Evolutionary conservation across 108 stramenopile species (phyloP).

Genomic region (Cyclotella cryptica): DNA sequence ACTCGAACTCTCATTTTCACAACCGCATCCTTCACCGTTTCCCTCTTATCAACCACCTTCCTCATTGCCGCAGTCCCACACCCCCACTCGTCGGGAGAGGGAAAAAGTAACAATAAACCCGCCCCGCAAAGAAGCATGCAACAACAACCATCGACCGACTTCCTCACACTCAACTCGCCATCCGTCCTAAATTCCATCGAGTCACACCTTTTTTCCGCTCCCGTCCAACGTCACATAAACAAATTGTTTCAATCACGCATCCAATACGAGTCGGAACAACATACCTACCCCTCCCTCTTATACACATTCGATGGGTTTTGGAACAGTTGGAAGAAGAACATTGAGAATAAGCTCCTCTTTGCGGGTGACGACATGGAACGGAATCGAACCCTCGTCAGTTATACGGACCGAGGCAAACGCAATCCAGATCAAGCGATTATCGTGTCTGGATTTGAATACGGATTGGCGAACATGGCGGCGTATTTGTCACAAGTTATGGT

Average conservation of each 20-base stretch:
- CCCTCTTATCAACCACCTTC: background rate
- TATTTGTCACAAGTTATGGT: conserved; percentile 58
- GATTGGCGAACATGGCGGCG: conserved; percentile 54
- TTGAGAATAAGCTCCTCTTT: conserved; percentile 17
- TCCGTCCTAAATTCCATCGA: conserved; percentile 33
- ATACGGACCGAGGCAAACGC: conserved; percentile 6
- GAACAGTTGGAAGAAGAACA: conserved; percentile 33
- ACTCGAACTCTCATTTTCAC: background rate
- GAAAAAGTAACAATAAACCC: too few relatives aligned
- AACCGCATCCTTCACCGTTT: background rate
- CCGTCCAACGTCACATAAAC: conserved; percentile 23
- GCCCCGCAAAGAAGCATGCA: background rate
- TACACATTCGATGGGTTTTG: conserved; percentile 48
- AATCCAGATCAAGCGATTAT: conserved; percentile 4
- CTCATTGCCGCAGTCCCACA: background rate
- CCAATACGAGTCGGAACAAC: conserved; percentile 6
- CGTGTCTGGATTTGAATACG: conserved; percentile 41
- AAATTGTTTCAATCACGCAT: conserved; percentile 35
- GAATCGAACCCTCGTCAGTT: conserved; percentile 1
- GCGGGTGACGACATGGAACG: conserved; percentile 26
- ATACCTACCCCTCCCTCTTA: conserved; percentile 15
- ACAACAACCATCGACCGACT: conserved; percentile 7
- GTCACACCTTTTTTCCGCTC: conserved; percentile 28
- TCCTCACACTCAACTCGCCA: conserved; percentile 33
- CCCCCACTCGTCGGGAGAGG: background rate